Evolutionary conservation across 495 filamentous ascomycete species (phyloP).

Genomic region (Podospora anserina): DNA sequence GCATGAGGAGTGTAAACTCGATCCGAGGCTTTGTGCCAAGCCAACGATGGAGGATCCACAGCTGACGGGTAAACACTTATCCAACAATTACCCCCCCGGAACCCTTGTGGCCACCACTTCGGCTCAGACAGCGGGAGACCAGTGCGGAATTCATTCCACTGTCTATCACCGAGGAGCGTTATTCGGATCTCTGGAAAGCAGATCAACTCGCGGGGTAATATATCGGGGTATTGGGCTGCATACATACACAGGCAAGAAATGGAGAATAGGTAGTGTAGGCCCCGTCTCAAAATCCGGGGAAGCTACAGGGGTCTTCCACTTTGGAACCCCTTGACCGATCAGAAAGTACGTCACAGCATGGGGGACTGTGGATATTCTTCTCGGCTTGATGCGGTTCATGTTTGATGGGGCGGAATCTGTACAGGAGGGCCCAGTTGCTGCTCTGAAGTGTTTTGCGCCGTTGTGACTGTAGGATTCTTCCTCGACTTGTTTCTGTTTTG

Average conservation of each 20-base stretch:
- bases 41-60: background rate
- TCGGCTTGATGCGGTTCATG: background rate
- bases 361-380: background rate
- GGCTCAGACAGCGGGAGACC: background rate
- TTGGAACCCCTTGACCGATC: background rate
- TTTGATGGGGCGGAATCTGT: background rate
- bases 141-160: background rate
- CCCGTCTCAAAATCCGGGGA: background rate
- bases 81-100: background rate
- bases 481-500: background rate
- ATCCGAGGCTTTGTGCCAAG: too few relatives aligned
- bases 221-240: background rate
- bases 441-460: background rate
- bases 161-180: background rate
- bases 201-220: background rate
- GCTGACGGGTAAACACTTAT: background rate
- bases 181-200: background rate
- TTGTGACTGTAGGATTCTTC: background rate
- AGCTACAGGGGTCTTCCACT: background rate
- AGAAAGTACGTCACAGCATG: background rate
- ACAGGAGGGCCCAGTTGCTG: background rate
- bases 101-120: background rate
- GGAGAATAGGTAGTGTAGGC: background rate
- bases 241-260: background rate
- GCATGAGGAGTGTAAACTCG: background rate